phyloP scores from a whole-genome alignment of 140 eudicot genomes.

The Ambrosia hybrid region DNA sequence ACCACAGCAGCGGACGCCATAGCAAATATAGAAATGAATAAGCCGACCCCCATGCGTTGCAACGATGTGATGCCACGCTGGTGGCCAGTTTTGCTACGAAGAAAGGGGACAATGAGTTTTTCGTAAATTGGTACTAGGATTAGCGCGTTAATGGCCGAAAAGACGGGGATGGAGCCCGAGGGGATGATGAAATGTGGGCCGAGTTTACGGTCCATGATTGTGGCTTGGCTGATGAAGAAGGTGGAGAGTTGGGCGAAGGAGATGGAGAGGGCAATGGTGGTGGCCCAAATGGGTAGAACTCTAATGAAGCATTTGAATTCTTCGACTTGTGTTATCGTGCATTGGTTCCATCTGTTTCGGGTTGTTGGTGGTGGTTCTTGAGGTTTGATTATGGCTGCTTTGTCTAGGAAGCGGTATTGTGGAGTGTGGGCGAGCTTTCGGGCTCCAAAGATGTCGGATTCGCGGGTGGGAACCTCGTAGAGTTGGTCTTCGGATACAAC shows the following conservation, averaged over 20 bases:
- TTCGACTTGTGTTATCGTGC: conserved; percentile 87
- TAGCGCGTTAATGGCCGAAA: conserved; percentile 66
- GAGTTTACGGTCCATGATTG: conserved; percentile 53
- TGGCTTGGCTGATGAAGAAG: conserved; percentile 74
- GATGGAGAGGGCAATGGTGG: conserved; percentile 81
- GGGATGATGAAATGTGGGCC: conserved; percentile 55
- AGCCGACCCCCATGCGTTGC: conserved; percentile 77
- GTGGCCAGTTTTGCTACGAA: conserved; percentile 58
- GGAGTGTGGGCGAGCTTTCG: conserved; percentile 59
- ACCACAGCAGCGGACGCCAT: conserved; percentile 57
- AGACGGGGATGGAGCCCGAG: conserved; percentile 74
- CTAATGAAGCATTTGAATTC: conserved; percentile 76
- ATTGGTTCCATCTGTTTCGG: conserved; percentile 58
- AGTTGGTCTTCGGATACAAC: conserved; percentile 30
- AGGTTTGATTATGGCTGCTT: conserved; percentile 53
- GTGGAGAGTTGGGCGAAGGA: conserved; percentile 84
- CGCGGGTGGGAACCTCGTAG: conserved; percentile 56
- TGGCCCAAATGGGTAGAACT: conserved; percentile 75
- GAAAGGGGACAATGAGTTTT: conserved; percentile 53
- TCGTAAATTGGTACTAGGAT: conserved; percentile 74
- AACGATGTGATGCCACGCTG: conserved; percentile 71
- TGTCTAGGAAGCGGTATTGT: conserved; percentile 74
- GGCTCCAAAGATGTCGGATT: conserved; percentile 75
- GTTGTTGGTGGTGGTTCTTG: conserved; percentile 28
- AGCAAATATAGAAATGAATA: conserved; percentile 63